Evolutionary conservation across 202 grass and related monocot genomes (phyloP), one percentile per base, ranked within the genome.

Genomic region (Setaria italica): DNA sequence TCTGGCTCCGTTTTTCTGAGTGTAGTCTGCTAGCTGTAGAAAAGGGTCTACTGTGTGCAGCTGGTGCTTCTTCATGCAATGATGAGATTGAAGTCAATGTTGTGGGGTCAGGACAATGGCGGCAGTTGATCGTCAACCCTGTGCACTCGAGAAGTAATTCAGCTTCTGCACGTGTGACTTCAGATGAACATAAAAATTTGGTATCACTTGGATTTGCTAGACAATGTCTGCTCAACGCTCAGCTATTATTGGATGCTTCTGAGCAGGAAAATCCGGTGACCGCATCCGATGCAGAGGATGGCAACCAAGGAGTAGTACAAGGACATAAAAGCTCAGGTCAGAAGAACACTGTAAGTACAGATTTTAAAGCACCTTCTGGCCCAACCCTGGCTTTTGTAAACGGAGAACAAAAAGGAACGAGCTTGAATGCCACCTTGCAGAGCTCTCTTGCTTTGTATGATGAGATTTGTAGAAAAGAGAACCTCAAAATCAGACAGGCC

Each of bases 1-100:
- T 99, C 82, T 99, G 97, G 97, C 91, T 99, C 34, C 91, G 97
- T 39, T 99, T 99, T 85, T 90, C 97, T 5, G 97, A 99, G 80
- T 99, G 97, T 88, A 84, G 88, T 71, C 80, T 96, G 21, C 77
- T 92, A 80, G 92, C 94, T 77, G 57, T 96, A 54, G 94, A 92
- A 82, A 96, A 78, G 87, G 92, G 97, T 48, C 74, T 96, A 48
- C 84, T 94, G 30, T 86, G 48, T 85, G 78, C 85, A 81, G 78
- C 54, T 39, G 79, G 92, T 15, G 65, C 90, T 78, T 79, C 87
- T 76, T 88, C 80, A 32, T 86, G 62, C 57, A 79, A 82, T 56
- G 91, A 94, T 71, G 87, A 86, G 81, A 85, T 96, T 76, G 89
- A 89, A 85, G 80, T 99, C 84, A 74, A 83, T 89, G 88, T 96